Conservation (phyloP, 257 asterid genomes). For the Jaltomata sinuosa region DNA sequence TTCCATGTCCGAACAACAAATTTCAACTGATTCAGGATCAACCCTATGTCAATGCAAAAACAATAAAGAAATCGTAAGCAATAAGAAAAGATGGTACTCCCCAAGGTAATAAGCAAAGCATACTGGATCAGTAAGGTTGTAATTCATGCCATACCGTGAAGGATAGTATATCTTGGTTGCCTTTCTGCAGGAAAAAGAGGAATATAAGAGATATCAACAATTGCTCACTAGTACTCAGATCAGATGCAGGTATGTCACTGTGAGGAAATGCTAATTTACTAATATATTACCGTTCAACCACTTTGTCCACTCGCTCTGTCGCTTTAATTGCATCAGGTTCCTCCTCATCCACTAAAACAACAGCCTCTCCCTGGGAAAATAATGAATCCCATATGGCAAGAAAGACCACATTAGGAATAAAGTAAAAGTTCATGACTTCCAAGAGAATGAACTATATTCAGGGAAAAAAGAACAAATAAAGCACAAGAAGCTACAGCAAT, state of each 20-base stretch:
- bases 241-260: neutral
- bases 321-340: conserved; percentile 44
- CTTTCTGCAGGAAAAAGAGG: conserved; percentile 20
- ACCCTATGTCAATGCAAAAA: conserved; percentile 23
- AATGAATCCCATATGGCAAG: neutral
- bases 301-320: conserved; percentile 20
- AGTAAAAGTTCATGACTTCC: neutral
- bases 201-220: neutral
- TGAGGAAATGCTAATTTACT: neutral
- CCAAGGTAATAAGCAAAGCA: neutral
- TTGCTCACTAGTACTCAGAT: neutral
- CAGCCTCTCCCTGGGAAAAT: conserved; percentile 16
- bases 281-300: conserved; percentile 16
- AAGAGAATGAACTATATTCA: neutral
- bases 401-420: neutral
- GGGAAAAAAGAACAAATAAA: neutral
- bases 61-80: neutral
- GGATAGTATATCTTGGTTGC: conserved; percentile 63
- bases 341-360: conserved; percentile 79
- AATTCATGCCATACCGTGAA: conserved; percentile 21
- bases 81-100: neutral
- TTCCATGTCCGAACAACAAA: conserved; percentile 54
- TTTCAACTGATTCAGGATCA: conserved; percentile 72
- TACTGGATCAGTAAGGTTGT: neutral
- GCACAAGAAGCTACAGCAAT: neutral